These are phyloP conservation scores for Monosporascus sp. DNA, from an alignment of 2,329 filamentous ascomycete genomes.

Conservation along the genomic window DNA sequence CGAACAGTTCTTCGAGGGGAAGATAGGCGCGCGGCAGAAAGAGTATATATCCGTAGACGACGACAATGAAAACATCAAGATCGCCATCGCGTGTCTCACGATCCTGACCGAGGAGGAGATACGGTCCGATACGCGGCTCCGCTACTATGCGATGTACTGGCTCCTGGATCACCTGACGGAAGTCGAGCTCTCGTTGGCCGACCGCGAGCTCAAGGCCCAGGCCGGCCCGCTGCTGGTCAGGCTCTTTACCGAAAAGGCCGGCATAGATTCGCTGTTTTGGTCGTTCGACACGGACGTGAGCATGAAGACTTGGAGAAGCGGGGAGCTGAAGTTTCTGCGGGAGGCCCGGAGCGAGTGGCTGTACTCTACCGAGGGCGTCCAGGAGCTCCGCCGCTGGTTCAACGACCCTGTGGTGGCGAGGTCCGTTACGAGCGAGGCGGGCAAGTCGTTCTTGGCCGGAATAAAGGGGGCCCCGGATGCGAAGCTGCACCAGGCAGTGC, in stretches of 20 bases:
- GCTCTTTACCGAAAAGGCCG: constrained; percentile 21
- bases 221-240: constrained; percentile 23
- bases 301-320: constrained; percentile 21
- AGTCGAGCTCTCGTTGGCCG: constrained; percentile 23
- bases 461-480: constrained; percentile 10
- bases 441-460: constrained; percentile 12
- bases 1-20: constrained; percentile 27
- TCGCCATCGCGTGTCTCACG: constrained; percentile 21
- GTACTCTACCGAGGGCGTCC: constrained; percentile 19
- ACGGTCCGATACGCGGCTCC: constrained; percentile 13
- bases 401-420: constrained; percentile 22
- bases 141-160: constrained; percentile 22
- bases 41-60: constrained; percentile 27
- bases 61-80: constrained; percentile 26
- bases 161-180: constrained; percentile 21
- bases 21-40: constrained; percentile 22
- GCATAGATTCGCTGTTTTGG: constrained; percentile 27
- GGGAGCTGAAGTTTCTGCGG: constrained; percentile 14
- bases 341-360: constrained; percentile 23
- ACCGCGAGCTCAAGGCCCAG: constrained; percentile 22
- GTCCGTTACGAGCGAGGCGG: constrained; percentile 11
- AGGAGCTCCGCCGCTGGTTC: constrained; percentile 22
- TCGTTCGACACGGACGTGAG: constrained; percentile 17
- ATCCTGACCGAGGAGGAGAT: constrained; percentile 22
- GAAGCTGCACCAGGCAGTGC: constrained; percentile 17